Percentiles rank a stretch among this genome's conserved stretches.
phyloP scores from a whole-genome alignment of 106 monocot species.

The Phalaenopsis equestris region DNA sequence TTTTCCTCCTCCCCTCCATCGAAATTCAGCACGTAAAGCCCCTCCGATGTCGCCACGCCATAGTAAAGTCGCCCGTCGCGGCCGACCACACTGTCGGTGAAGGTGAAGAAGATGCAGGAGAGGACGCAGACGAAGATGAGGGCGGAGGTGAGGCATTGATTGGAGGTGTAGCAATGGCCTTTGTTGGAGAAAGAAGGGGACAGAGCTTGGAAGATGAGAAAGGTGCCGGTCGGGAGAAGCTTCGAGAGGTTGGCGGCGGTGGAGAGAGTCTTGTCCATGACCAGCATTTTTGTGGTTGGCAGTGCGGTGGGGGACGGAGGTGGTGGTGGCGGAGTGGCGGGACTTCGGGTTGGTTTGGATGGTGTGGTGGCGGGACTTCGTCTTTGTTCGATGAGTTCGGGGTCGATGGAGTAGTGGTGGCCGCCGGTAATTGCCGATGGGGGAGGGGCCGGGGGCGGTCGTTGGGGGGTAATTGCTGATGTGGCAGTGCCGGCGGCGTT shows the following conservation, averaged over 20 bases:
- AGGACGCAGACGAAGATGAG: conserved; percentile 26
- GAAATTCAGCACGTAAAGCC: conserved; percentile 39
- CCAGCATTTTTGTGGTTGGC: background rate
- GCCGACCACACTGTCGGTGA: conserved; percentile 46
- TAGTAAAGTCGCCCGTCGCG: conserved; percentile 39
- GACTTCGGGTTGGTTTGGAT: background rate
- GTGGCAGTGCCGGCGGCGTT: background rate
- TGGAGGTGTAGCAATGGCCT: conserved; percentile 39
- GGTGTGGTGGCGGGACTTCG: background rate
- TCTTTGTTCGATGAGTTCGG: background rate
- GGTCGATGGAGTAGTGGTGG: background rate
- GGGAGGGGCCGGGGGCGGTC: no score
- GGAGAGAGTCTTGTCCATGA: conserved; percentile 18
- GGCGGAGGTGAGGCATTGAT: conserved; percentile 27
- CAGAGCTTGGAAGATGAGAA: conserved; percentile 44
- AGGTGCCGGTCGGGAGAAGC: conserved; percentile 38
- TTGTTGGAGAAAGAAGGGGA: conserved; percentile 45
- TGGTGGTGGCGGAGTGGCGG: background rate
- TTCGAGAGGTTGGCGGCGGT: conserved; percentile 16
- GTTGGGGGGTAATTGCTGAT: background rate
- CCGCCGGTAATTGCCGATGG: background rate
- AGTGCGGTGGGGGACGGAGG: no score
- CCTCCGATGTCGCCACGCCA: conserved; percentile 28
- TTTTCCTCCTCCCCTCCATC: conserved; percentile 11
- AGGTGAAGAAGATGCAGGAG: conserved; percentile 48